Percentiles rank a stretch among this genome's conserved stretches.
phyloP scores from a whole-genome alignment of 129 eudicot species.

The Escallonia rubra region DNA sequence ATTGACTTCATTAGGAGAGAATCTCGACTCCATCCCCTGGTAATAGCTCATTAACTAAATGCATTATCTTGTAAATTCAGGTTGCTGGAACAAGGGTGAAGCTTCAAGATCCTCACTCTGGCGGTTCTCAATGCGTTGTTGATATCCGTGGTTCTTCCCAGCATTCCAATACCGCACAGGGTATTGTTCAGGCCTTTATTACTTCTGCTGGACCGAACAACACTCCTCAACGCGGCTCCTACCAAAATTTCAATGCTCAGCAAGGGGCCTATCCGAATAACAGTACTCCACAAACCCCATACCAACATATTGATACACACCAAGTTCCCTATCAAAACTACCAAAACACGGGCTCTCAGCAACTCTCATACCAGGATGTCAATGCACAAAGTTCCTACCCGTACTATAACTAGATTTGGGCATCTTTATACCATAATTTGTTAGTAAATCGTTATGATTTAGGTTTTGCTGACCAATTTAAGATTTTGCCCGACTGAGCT shows the following conservation, averaged over 20 bases:
- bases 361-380: conserved; percentile 25
- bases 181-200: conserved; percentile 22
- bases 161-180: conserved; percentile 24
- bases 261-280: conserved; percentile 21
- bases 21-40: no score
- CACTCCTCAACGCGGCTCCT: conserved; percentile 22
- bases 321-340: conserved; percentile 32
- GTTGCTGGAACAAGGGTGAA: conserved; percentile 44
- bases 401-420: conserved; percentile 30
- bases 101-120: conserved; percentile 33
- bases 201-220: conserved; percentile 32
- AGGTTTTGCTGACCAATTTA: conserved; percentile 11
- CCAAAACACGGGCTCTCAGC: conserved; percentile 19
- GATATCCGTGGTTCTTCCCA: conserved; percentile 35
- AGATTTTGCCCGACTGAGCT: no score
- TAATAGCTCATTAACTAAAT: no score
- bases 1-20: no score
- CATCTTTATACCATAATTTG: conserved; percentile 33
- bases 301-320: conserved; percentile 29
- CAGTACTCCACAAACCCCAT: conserved; percentile 27
- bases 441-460: conserved; percentile 9
- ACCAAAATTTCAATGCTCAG: conserved; percentile 17
- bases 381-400: conserved; percentile 47
- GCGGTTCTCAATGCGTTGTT: conserved; percentile 28
- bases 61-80: conserved; percentile 15